Percentiles rank a stretch among this genome's conserved stretches.
These are phyloP conservation scores for Pichia sp. DNA, from an alignment of 1,139 yeast species.

Conservation along the genomic window DNA sequence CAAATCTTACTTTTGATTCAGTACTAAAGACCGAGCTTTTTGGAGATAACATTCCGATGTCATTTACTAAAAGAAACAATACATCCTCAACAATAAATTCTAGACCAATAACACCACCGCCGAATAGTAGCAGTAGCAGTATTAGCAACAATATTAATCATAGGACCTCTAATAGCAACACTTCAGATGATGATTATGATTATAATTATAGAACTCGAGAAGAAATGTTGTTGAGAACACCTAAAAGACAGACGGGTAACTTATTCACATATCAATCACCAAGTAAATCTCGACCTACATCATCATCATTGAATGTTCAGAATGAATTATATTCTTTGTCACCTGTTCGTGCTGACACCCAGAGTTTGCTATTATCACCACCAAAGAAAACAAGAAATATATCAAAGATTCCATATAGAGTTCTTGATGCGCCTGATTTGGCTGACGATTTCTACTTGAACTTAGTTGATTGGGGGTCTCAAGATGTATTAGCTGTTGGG, in stretches of 20 bases:
- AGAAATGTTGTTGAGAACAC: slow-evolving; percentile 34
- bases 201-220: slow-evolving; percentile 15
- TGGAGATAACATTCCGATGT: slow-evolving; percentile 55
- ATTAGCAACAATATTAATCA: slow-evolving; percentile 6
- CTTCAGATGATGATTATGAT: slow-evolving; percentile 23
- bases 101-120: slow-evolving; percentile 27
- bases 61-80: slow-evolving; percentile 13
- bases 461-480: slow-evolving; percentile 93
- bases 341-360: slow-evolving; percentile 88
- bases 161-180: slow-evolving; percentile 8
- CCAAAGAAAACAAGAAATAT: slow-evolving; percentile 73
- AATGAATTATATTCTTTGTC: slow-evolving; percentile 74
- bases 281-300: slow-evolving; percentile 51
- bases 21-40: slow-evolving; percentile 84
- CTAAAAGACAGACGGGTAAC: slow-evolving; percentile 51
- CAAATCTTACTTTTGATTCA: slow-evolving; percentile 79
- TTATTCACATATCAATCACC: slow-evolving; percentile 70
- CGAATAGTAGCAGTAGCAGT: slow-evolving; percentile 15
- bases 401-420: slow-evolving; percentile 84
- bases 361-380: slow-evolving; percentile 71
- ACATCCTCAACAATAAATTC: slow-evolving; percentile 18
- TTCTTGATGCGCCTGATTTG: slow-evolving; percentile 92
- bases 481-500: slow-evolving; percentile 85
- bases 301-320: slow-evolving; percentile 53
- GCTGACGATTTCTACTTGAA: slow-evolving; percentile 92